These are phyloP conservation scores for Solanum hybrid DNA, from an alignment of 305 asterid species.

Conservation along the genomic window DNA sequence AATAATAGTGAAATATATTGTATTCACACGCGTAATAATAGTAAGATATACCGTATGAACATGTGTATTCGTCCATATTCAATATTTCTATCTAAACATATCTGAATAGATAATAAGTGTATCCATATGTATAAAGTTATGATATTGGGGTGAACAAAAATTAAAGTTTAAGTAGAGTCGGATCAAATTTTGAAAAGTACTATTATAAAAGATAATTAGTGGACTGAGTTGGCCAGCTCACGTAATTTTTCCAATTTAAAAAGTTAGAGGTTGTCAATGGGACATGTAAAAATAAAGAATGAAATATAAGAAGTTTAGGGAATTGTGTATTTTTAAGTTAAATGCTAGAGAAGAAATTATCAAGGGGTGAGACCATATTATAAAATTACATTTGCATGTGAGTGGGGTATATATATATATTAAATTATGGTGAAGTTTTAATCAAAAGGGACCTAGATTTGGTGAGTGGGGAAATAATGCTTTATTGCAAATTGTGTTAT, in stretches of 20 bases:
- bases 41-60: not conserved
- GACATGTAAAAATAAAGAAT: not conserved
- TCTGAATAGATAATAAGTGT: not conserved
- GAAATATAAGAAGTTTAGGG: not conserved
- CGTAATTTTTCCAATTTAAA: not conserved
- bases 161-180: not conserved
- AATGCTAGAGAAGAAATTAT: not conserved
- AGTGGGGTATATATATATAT: slow-evolving; percentile 13
- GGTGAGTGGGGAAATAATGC: not conserved
- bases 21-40: not conserved
- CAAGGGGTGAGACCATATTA: not conserved
- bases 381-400: slow-evolving; percentile 17
- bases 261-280: not conserved
- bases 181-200: not conserved
- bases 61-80: not conserved
- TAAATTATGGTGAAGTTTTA: not conserved
- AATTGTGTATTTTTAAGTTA: not conserved
- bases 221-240: not conserved
- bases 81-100: not conserved
- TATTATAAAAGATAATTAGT: not conserved
- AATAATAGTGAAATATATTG: not conserved
- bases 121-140: not conserved
- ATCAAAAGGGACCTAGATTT: not conserved
- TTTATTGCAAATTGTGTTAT: not conserved
- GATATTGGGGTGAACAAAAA: not conserved